Base-by-base conservation (phyloP, 2,329 filamentous ascomycete genomes). In the Sordariomycetes sp. region DNA sequence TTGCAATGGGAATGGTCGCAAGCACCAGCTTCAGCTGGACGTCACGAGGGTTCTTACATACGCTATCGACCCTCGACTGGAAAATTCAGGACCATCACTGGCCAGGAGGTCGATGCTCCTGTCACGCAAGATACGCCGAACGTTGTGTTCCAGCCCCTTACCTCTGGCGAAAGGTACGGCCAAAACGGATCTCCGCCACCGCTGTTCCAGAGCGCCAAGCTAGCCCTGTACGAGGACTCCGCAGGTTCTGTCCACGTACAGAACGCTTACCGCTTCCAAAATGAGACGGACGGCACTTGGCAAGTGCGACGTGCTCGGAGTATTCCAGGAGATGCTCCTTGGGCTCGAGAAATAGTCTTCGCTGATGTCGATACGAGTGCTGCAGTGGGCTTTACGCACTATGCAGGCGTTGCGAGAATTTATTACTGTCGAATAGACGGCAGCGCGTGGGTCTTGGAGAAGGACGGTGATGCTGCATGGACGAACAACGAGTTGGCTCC, bases 1-100 rank as follows among this genome's bases (percentile, higher is more conserved):
- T 19, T 49, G 5, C 46, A 49, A 27, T 49, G 47, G 47, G 47
- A 49, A 25, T 49, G 47, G 47, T 41, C 40, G 37, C 48, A 49
- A 31, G 46, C 42, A 21, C 47, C 47, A 8, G 45, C 47, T 8
- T 49, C 47, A 14, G 46, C 30, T 4, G 43, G 39, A 30, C 47
- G 47, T 16, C 47, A 49, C 12, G 41, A 49, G 29, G 47, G 46
- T 29, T 48, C 45, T 11, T 49, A 49, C 35, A 31, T 46, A 3
- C 44, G 47, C 6, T 49, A 49, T 17, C 39, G 30, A 0, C 47
- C 47, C 3, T 49, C 46, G 1, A 43, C 44, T 1, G 38, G 41
- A 17, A 32, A 31, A 1, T 49, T 40, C 27, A 34, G 34, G 0
- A 47, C 46, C 32, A 21, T 39, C 32, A 30, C 34, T 18, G 30